These are phyloP conservation scores for Botrytis sinoallii DNA, from an alignment of 2,329 filamentous ascomycete genomes.

Conservation along the genomic window DNA sequence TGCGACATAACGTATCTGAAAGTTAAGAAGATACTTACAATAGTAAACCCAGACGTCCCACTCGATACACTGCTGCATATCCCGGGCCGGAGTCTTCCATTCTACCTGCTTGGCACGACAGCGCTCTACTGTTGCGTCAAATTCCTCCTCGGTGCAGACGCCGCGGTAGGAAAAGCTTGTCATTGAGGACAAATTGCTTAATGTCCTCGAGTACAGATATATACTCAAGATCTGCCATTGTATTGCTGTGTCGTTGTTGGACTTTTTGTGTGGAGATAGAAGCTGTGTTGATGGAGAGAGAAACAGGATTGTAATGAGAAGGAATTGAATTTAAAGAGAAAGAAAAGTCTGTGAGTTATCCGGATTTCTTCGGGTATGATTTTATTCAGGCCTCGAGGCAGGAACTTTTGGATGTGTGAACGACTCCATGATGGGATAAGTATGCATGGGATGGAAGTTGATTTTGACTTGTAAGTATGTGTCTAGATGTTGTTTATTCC, in stretches of 20 bases:
- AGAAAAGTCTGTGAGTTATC: neutral
- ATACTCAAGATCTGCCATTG: neutral
- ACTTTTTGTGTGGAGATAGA: neutral
- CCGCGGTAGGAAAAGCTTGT: neutral
- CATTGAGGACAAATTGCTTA: neutral
- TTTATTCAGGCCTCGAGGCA: neutral
- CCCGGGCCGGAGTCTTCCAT: neutral
- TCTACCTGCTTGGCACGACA: neutral
- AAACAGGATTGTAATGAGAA: neutral
- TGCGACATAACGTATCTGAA: too few relatives aligned
- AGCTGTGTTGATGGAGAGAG: neutral
- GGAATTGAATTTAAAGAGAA: neutral
- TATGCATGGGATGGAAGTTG: neutral
- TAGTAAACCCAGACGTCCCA: neutral
- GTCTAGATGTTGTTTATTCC: neutral
- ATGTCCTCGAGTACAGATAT: neutral
- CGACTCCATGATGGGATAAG: neutral
- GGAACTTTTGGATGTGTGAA: neutral
- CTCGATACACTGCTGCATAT: neutral
- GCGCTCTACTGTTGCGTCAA: neutral
- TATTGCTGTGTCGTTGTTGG: neutral
- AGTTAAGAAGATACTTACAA: neutral
- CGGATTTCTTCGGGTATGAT: neutral
- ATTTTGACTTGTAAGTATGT: neutral
- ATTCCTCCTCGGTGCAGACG: neutral